Evolutionary conservation across 2,329 filamentous ascomycete species (phyloP), one percentile per base, ranked within the genome.

Genomic region (Elsinoe necatrix): DNA sequence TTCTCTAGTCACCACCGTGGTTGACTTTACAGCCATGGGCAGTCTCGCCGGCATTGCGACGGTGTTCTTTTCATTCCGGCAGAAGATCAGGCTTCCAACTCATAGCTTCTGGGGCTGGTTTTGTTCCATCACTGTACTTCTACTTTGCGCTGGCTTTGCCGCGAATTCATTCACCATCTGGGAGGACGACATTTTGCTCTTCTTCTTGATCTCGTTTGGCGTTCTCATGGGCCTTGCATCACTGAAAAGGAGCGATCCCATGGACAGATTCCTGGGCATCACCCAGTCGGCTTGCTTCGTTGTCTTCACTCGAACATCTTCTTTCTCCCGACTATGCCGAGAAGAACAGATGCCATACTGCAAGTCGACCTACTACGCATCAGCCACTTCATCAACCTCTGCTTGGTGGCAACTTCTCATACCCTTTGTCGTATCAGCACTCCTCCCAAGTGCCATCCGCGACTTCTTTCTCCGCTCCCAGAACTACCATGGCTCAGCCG

Each of bases 341-440:
- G 93, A 98, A 70, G 93, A 98, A 73, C 93, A 98, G 73, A 96
- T 97, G 89, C 93, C 93, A 0, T 95, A 86, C 73, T 98, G 93
- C 75, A 83, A 82, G 55, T 95, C 92, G 1, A 96, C 93, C 0
- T 98, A 96, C 74, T 98, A 98, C 68, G 86, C 90, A 3, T 96
- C 92, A 0, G 82, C 86, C 8, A 88, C 85, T 2, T 95, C 92
- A 0, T 97, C 93, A 0, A 97, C 91, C 0, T 96, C 92, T 2
- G 88, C 92, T 0, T 80, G 84, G 1, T 96, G 91, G 89, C 92
- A 97, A 70, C 78, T 96, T 16, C 71, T 77, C 6, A 86, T 97
- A 48, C 89, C 92, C 0, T 87, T 90, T 64, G 65, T 81, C n/a
- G 79, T 90, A 8, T 84, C 85, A 12, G 68, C 89, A 23, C 71